phyloP scores from a whole-genome alignment of 805 yeast genomes.

The Huiozyma sinensis region DNA sequence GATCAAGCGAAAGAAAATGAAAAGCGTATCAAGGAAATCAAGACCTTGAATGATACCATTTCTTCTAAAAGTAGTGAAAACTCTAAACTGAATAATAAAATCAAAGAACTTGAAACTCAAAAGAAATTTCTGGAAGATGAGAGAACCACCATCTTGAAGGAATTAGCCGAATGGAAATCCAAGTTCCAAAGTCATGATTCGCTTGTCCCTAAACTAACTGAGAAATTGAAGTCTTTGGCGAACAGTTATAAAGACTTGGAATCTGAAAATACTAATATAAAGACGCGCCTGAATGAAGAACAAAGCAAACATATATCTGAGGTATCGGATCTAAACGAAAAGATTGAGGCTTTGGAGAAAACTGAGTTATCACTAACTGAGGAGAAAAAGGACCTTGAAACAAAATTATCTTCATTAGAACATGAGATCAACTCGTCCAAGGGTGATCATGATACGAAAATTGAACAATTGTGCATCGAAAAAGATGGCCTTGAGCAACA shows the following conservation, averaged over 20 bases:
- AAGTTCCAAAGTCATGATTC: conserved; percentile 24
- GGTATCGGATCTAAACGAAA: background rate
- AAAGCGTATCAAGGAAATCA: conserved; percentile 16
- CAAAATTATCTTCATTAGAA: background rate
- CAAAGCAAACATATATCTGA: conserved; percentile 1
- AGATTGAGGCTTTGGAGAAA: background rate
- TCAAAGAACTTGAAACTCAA: conserved; percentile 6
- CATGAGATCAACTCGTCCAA: background rate
- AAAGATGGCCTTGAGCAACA: background rate
- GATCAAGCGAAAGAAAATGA: conserved; percentile 30
- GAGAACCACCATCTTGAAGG: conserved; percentile 15
- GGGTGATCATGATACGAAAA: background rate
- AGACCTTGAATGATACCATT: conserved; percentile 8
- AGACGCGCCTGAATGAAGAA: conserved; percentile 5
- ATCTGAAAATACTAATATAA: conserved; percentile 14
- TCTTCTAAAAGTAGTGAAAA: conserved; percentile 16
- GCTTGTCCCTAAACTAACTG: conserved; percentile 34
- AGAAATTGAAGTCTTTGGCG: conserved; percentile 36
- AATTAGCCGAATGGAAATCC: conserved; percentile 18
- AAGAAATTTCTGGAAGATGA: conserved; percentile 12
- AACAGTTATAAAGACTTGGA: conserved; percentile 22
- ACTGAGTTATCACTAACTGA: too few relatives aligned
- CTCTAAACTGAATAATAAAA: conserved; percentile 6
- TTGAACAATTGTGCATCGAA: background rate
- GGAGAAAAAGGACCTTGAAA: background rate